Evolutionary conservation across 2,329 filamentous ascomycete genomes (phyloP).

Genomic region (Cercospora sp.): DNA sequence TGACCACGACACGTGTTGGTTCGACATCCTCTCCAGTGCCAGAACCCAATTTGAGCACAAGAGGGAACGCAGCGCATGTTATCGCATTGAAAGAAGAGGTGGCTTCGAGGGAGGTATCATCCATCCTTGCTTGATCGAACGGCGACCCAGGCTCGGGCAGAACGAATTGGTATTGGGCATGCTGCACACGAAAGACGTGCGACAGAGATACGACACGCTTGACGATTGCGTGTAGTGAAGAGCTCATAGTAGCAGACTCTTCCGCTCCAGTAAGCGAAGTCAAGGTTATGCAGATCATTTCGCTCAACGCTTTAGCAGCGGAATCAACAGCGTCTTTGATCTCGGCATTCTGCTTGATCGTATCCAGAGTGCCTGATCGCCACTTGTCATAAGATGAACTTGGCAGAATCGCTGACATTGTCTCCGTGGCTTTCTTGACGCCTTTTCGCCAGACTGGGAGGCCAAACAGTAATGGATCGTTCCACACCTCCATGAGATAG

Average conservation of each 20-base stretch:
- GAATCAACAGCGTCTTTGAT: slow-evolving; percentile 29
- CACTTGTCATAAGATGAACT: slow-evolving; percentile 62
- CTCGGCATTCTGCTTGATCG: slow-evolving; percentile 55
- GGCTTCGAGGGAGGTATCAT: slow-evolving; percentile 62
- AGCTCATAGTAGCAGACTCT: slow-evolving; percentile 24
- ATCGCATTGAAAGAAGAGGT: slow-evolving; percentile 60
- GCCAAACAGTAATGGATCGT: slow-evolving; percentile 62
- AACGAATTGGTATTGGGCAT: slow-evolving; percentile 37
- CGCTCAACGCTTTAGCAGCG: slow-evolving; percentile 29
- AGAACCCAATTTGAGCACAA: slow-evolving; percentile 64
- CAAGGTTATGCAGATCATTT: slow-evolving; percentile 33
- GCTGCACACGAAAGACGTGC: slow-evolving; percentile 37
- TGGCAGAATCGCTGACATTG: slow-evolving; percentile 29
- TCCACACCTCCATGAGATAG: slow-evolving; percentile 64
- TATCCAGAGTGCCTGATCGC: slow-evolving; percentile 64
- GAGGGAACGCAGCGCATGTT: slow-evolving; percentile 64
- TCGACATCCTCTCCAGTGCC: slow-evolving; percentile 63
- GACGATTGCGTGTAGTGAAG: slow-evolving; percentile 34
- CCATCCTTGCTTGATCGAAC: slow-evolving; percentile 64
- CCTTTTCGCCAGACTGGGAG: slow-evolving; percentile 47
- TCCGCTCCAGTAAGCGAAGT: slow-evolving; percentile 32
- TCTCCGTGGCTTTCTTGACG: slow-evolving; percentile 29
- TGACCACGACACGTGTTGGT: slow-evolving; percentile 64
- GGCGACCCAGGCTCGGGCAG: slow-evolving; percentile 29
- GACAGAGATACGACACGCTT: slow-evolving; percentile 34